phyloP scores from a whole-genome alignment of 768 basidiomycete species.

The Suillus brevipes region DNA sequence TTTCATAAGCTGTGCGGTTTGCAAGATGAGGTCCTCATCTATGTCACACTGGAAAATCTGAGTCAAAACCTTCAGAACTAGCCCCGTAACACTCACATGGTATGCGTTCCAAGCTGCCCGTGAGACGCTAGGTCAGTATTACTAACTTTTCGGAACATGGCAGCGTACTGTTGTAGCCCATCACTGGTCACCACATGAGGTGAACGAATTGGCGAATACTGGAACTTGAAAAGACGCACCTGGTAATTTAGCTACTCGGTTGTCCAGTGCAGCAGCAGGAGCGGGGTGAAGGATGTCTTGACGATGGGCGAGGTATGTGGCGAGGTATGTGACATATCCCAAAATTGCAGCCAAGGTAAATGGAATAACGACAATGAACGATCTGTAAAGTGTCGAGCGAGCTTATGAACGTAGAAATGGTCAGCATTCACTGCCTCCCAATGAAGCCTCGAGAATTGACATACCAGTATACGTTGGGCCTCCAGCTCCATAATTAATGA shows the following conservation, averaged over 20 bases:
- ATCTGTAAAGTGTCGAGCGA: slow-evolving; percentile 7
- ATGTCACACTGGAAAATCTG: slow-evolving; percentile 52
- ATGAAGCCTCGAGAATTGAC: neutral
- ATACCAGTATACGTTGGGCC: neutral
- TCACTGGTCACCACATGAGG: slow-evolving; percentile 35
- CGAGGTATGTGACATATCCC: slow-evolving; percentile 19
- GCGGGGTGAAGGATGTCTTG: neutral
- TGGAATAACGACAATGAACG: slow-evolving; percentile 12
- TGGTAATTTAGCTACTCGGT: slow-evolving; percentile 37
- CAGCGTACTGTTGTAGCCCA: slow-evolving; percentile 64
- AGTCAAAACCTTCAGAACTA: neutral
- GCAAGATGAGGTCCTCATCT: slow-evolving; percentile 50
- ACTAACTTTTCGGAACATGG: neutral
- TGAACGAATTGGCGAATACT: neutral
- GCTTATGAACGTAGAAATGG: slow-evolving; percentile 1
- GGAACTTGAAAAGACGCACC: slow-evolving; percentile 23
- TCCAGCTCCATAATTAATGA: neutral
- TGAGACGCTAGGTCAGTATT: slow-evolving; percentile 9
- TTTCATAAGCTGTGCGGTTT: slow-evolving; percentile 51
- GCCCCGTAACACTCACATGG: slow-evolving; percentile 42
- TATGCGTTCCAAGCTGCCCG: slow-evolving; percentile 67
- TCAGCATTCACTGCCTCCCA: neutral
- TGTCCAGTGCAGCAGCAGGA: slow-evolving; percentile 2
- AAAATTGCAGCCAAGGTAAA: slow-evolving; percentile 23
- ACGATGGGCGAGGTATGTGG: slow-evolving; percentile 17